Evolutionary conservation across 73 alveolate genomes (phyloP).

Genomic region (Symbiodinium pilosum): DNA sequence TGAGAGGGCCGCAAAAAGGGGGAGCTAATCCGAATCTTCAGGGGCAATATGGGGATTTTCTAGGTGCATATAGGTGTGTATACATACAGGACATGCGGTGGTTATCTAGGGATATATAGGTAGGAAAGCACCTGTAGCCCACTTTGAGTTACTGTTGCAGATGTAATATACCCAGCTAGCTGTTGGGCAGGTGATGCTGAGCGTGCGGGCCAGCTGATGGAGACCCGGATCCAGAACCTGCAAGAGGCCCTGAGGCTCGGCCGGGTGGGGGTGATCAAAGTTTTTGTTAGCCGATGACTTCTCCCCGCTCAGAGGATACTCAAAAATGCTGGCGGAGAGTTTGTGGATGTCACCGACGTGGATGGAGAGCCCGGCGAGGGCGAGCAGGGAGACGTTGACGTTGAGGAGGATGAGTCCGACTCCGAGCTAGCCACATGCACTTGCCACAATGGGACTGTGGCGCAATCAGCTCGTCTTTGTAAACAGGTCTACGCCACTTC

Average conservation of each 20-base stretch:
- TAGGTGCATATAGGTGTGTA: too few species aligned
- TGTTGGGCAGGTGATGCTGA: slow-evolving; percentile 47
- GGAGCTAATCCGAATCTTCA: too few species aligned
- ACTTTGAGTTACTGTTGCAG: too few species aligned
- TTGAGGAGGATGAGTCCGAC: not conserved
- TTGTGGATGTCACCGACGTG: slow-evolving; percentile 1
- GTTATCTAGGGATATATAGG: not conserved
- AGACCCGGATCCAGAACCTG: slow-evolving; percentile 7
- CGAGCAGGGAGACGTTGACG: not conserved
- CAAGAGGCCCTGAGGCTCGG: slow-evolving; percentile 58
- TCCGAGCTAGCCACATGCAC: not conserved
- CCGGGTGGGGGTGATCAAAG: not conserved
- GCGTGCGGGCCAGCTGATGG: slow-evolving; percentile 88
- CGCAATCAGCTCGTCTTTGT: not conserved
- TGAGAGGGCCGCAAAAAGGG: not conserved
- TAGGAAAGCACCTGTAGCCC: too few species aligned
- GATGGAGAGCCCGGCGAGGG: not conserved
- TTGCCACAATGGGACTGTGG: not conserved
- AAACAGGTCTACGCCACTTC: not conserved
- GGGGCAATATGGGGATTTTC: too few species aligned
- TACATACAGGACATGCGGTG: too few species aligned
- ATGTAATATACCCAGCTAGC: too few species aligned
- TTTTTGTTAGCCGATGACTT: not conserved
- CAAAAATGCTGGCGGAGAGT: slow-evolving; percentile 73
- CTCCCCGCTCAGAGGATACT: not conserved